Base-by-base conservation (phyloP, 257 asterid species). In the Nicotiana knightiana region DNA sequence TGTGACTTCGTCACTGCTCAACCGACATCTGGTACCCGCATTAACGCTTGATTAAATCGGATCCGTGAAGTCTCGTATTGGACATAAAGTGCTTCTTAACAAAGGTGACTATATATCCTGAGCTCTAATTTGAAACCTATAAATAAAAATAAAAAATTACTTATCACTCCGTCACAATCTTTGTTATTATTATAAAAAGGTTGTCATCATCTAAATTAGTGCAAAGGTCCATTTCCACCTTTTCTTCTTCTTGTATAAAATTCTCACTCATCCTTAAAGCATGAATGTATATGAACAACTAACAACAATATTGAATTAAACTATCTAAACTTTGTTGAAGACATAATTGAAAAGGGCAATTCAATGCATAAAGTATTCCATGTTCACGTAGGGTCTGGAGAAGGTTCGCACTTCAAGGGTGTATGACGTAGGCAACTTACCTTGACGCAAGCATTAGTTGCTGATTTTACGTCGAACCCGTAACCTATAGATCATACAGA, bases 101-200 rank as follows among this genome's bases (percentile, higher is more conserved):
- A 32, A 32, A 32, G 0, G 4, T 3, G 33, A 32, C 33, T 32
- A 0, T 3, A 32, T 32, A 32, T 0, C 33, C 4, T 2, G 4
- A 32, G 3, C 10, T 39, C 48, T 2, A 39, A 1, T 1, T 0
- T 9, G 0, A 7, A 0, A 39, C 0, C 0, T 7, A 0, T 43
- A 2, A 0, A 7, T 39, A 43, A 43, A 9, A 0, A 8, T 8
- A 8, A 43, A 43, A 7, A 0, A 43, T 8, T 43, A 43, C 11
- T 43, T 39, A 7, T 0, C 3, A 43, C 0, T 43, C 0, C 0
- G 0, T 3, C 51, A 0, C 3, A 7, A 7, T 9, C 0, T 39
- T 7, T 6, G 3, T 7, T 39, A 9, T 10, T 8, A 0, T 43
- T 43, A 43, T 43, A 8, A 0, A 43, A 68, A 46, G 37, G 46